Evolutionary conservation across 331 rosid species (phyloP).

Genomic region (Malus hybrid): DNA sequence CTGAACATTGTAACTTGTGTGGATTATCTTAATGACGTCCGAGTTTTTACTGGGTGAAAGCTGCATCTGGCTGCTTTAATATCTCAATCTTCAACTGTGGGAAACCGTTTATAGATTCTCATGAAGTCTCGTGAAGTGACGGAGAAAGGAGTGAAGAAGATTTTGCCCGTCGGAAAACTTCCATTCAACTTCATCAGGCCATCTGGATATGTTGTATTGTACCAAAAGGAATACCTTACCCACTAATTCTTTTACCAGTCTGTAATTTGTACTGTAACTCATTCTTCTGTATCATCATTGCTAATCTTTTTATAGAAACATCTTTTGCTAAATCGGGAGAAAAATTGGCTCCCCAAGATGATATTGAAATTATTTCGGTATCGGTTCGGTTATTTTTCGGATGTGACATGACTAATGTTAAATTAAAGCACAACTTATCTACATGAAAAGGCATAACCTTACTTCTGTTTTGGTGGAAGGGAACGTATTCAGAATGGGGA

Average conservation of each 20-base stretch:
- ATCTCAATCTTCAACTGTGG: neutral
- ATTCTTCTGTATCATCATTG: neutral
- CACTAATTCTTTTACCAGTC: neutral
- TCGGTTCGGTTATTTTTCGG: no score
- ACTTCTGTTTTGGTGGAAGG: no score
- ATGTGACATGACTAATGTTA: no score
- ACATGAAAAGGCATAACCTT: no score
- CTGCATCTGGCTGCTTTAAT: neutral
- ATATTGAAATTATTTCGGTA: neutral
- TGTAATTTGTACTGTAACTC: neutral
- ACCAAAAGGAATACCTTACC: neutral
- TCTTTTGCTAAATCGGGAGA: neutral
- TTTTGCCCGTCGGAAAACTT: neutral
- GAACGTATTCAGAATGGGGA: no score
- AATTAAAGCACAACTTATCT: no score
- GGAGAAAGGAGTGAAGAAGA: neutral
- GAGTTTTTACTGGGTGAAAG: neutral
- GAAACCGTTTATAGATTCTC: neutral
- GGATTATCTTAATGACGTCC: neutral
- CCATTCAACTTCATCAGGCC: neutral
- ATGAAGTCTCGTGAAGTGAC: neutral
- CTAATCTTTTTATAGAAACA: neutral
- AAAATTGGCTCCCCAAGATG: no score
- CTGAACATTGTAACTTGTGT: slow-evolving; percentile 7
- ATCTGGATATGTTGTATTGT: neutral